phyloP scores from a whole-genome alignment of 108 stramenopile genomes.

The Discostella pseudostelligera region DNA sequence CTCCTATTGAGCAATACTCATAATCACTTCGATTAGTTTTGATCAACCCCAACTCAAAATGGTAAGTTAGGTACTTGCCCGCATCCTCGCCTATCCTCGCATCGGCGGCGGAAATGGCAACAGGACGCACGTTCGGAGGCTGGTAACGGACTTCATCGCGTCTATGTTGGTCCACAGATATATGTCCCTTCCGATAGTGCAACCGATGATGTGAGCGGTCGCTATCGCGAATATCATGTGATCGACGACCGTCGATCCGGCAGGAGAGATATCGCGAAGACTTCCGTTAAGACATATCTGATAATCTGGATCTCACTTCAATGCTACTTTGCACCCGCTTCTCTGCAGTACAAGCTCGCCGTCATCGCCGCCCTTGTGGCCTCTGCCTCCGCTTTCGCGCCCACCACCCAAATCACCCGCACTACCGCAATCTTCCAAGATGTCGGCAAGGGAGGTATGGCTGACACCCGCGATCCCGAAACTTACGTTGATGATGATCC shows the following conservation, averaged over 20 bases:
- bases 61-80: background rate
- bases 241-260: too few species aligned
- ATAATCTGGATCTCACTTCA: too few species aligned
- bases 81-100: background rate
- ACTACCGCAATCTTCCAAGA: conserved; percentile 33
- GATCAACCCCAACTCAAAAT: background rate
- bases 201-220: too few species aligned
- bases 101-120: background rate
- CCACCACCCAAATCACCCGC: conserved; percentile 26
- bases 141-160: background rate
- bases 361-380: conserved; percentile 55
- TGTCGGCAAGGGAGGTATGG: conserved; percentile 73
- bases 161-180: too few species aligned
- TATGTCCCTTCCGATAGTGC: too few species aligned
- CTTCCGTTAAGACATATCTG: too few species aligned
- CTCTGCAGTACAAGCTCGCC: conserved; percentile 44
- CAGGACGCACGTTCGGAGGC: background rate
- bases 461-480: conserved; percentile 79
- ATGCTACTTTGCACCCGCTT: background rate
- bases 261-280: too few species aligned
- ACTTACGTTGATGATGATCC: conserved; percentile 65
- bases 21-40: too few species aligned
- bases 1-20: too few species aligned
- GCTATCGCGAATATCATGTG: too few species aligned
- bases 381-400: conserved; percentile 60